Base-by-base conservation (phyloP, 768 basidiomycete genomes). In the Ramaria rubella region DNA sequence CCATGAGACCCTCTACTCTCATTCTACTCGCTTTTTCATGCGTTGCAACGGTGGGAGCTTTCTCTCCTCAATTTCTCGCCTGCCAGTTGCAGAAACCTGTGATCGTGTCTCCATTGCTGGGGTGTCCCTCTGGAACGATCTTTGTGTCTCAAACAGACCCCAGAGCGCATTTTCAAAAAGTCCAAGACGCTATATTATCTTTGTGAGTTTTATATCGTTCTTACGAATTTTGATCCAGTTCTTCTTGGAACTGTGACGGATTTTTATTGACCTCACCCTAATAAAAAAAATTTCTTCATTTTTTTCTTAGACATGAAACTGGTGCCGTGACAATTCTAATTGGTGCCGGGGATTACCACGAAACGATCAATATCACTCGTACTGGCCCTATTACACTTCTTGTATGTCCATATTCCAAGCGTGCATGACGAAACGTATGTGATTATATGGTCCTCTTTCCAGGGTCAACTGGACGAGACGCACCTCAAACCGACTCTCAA, bases 81-180 rank as follows among this genome's bases (percentile, higher is more conserved):
- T 85, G 83, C 61, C 83, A 85, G 61, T 61, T 78, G 24, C 70
- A 78, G 62, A 83, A 82, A 57, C 63, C 76, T 2, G 48, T 58
- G 0, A 63, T 65, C 0, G 45, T 64, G 3, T 77, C 78, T 3
- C 77, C 82, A 15, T 67, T 83, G 11, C 17, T 52, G 1, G 81
- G 79, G 8, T 86, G 85, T 62, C 81, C 81, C 0, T n/a, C 59
- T 5, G 81, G 79, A 9, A 85, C 83, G 0, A 67, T 86, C 3
- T 85, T 77, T 56, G 83, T 86, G 21, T 83, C 81, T 38, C 58
- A 65, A 30, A 76, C 65, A 4, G 77, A 85, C 62, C 56, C 64
- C 0, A 67, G 67, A 48, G 77, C 82, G 0, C 56, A 73, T 24
- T 85, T 81, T 46, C 70, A 63, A 15, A 75, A 61, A 24, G 69